A percentile compares a stretch with the other conserved stretches of the same genome.
These are phyloP conservation scores for Caloboletus firmus DNA, from an alignment of 1,284 basidiomycete genomes.

Conservation along the genomic window DNA sequence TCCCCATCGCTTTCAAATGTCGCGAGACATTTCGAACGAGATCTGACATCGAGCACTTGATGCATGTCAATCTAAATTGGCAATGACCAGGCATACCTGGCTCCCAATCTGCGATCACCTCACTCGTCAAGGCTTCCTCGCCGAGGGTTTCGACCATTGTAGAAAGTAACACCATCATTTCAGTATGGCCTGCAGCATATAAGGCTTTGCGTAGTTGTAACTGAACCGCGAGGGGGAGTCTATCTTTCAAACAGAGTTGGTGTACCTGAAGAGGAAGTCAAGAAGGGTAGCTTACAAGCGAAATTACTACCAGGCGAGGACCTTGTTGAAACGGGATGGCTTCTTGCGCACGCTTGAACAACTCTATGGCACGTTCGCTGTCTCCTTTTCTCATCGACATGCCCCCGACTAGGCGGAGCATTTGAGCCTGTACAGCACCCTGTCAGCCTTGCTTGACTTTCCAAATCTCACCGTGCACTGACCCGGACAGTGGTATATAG, in stretches of 20 bases:
- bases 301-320: background rate
- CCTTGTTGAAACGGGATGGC: background rate
- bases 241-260: background rate
- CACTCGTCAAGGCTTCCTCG: background rate
- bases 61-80: background rate
- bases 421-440: background rate
- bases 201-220: background rate
- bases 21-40: background rate
- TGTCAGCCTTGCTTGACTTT: background rate
- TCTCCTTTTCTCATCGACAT: background rate
- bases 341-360: background rate
- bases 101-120: background rate
- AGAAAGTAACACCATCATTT: background rate
- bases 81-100: background rate
- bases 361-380: background rate
- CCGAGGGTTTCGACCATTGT: background rate
- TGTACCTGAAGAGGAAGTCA: background rate
- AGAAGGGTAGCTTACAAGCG: conserved; percentile 1
- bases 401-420: background rate
- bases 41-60: background rate
- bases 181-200: background rate
- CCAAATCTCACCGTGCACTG: background rate
- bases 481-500: conserved; percentile 2
- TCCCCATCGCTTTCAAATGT: background rate
- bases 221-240: background rate